Base-by-base conservation (phyloP, 164 flowering plant genomes). In the Berberis thunbergii region DNA sequence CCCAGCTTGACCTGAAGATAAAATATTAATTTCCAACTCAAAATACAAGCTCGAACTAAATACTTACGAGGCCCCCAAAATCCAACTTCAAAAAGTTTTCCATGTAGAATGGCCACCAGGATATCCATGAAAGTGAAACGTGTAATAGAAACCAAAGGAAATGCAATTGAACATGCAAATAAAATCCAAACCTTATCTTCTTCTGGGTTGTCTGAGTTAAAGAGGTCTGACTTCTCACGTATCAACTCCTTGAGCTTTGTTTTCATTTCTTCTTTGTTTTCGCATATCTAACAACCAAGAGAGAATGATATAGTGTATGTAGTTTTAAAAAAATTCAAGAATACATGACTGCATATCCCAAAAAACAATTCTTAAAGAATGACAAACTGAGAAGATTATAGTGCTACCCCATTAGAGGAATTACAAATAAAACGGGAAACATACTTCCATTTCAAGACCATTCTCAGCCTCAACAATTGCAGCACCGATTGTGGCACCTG, bases 391-490 rank as follows among this genome's bases (percentile, higher is more conserved):
- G 41, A 52, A 46, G 8, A 8, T 46, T 4, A 46, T 46, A 46
- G 8, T 46, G 6, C 49, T 46, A 46, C 1, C 4, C 8, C n/a
- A 52, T 52, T 52, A 11, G 11, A 52, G 10, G 2, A 52, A 52
- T 10, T 3, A 52, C 3, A 7, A 4, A 50, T 50, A n/a, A 50
- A 2, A 41, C 8, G 9, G 11, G 8, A 41, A 69, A 81, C 86
- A 72, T 85, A 89, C 97, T 13, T 87, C 93, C 46, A 53, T 60
- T 74, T 88, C 96, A 69, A 91, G 89, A 75, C 64, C 64, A 53
- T 79, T 75, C 73, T 94, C 98, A 60, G 89, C 99, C 75, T 89
- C 96, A 74, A 94, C 99, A 84, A 94, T 84, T 44, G 99, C 97
- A 74, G 97, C 99, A 78, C 87, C 94, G 45, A 94, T 62, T 63